These are phyloP conservation scores for Populus alba DNA, from an alignment of 345 rosid species.

Conservation along the genomic window DNA sequence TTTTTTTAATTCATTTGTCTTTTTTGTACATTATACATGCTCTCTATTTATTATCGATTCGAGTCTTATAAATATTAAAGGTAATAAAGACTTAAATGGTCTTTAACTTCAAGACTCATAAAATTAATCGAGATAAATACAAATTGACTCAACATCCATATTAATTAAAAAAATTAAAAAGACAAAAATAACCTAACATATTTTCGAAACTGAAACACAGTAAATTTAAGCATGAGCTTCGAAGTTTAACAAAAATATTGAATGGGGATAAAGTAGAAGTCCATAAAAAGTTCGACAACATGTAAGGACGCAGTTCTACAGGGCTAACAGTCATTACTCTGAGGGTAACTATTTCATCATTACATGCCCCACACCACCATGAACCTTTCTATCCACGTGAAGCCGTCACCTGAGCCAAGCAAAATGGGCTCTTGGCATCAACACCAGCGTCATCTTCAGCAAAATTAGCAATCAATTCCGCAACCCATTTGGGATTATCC, in stretches of 20 bases:
- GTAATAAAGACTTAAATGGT: too few relatives aligned
- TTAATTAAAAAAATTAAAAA: too few relatives aligned
- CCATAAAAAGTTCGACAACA: not conserved
- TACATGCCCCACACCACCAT: not conserved
- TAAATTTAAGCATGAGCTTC: too few relatives aligned
- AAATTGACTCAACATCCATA: too few relatives aligned
- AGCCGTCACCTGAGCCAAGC: not conserved
- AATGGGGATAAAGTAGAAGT: not conserved
- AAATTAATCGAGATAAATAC: too few relatives aligned
- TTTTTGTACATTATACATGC: too few relatives aligned
- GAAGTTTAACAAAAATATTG: not conserved
- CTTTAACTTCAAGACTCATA: accelerated
- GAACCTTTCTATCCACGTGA: not conserved
- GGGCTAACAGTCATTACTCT: too few relatives aligned
- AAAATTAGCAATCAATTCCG: constrained; percentile 60
- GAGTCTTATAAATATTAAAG: too few relatives aligned
- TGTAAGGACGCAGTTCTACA: not conserved
- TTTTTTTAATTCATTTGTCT: too few relatives aligned
- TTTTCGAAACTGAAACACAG: too few relatives aligned
- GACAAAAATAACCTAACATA: too few relatives aligned
- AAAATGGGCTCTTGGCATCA: not conserved
- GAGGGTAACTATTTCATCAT: not conserved
- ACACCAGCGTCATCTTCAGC: constrained; percentile 13
- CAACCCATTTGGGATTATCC: constrained; percentile 58
- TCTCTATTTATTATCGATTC: accelerated